phyloP scores from a whole-genome alignment of 805 yeast genomes.

The Kluyveromyces lactis region DNA sequence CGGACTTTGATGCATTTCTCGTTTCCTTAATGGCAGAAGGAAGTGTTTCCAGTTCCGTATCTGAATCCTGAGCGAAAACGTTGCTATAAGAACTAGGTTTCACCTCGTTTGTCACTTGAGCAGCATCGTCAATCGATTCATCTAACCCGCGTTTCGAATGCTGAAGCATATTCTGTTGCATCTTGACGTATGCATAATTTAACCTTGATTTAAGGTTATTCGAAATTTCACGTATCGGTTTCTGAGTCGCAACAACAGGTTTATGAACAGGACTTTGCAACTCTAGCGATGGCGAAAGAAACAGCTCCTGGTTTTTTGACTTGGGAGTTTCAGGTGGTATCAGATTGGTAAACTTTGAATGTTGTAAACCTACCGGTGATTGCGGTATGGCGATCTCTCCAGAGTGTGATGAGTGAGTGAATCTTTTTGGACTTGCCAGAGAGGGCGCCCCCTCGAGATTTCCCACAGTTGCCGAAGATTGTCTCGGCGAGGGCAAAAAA shows the following conservation, averaged over 20 bases:
- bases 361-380: conserved; percentile 7
- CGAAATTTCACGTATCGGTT: conserved; percentile 35
- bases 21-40: not conserved
- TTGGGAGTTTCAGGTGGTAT: conserved; percentile 29
- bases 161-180: conserved; percentile 15
- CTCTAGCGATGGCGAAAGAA: conserved; percentile 28
- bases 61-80: conserved; percentile 15
- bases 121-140: conserved; percentile 19
- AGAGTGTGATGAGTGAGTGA: not conserved
- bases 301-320: conserved; percentile 23
- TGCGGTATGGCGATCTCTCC: conserved; percentile 9
- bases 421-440: not conserved
- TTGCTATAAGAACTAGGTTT: conserved; percentile 13
- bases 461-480: not conserved
- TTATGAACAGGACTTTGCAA: conserved; percentile 21
- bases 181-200: conserved; percentile 34
- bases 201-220: conserved; percentile 33
- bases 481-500: conserved; percentile 22
- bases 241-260: conserved; percentile 16
- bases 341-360: conserved; percentile 10
- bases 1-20: too few relatives aligned
- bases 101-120: conserved; percentile 12
- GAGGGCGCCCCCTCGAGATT: not conserved
- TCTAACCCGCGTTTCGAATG: conserved; percentile 24
- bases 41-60: conserved; percentile 19